Conservation (phyloP, 1,139 yeast species). For the Debaryomyces singareniensis region DNA sequence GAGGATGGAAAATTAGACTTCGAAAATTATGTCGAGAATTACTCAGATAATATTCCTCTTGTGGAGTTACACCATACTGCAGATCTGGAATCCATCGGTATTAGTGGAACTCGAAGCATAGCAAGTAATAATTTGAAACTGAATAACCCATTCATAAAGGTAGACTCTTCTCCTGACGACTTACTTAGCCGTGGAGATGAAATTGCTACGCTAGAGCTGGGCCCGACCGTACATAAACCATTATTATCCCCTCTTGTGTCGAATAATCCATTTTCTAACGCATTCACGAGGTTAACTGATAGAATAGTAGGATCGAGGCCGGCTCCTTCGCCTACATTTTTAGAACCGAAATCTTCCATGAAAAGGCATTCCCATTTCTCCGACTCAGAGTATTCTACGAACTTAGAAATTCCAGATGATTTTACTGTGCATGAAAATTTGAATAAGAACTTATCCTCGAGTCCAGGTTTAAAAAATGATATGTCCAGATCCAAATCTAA, state of each 20-base stretch:
- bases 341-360: no score
- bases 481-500: no score
- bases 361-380: no score
- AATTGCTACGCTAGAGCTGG: slow-evolving; percentile 7
- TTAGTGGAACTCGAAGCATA: neutral
- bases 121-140: no score
- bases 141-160: slow-evolving; percentile 2
- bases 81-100: neutral
- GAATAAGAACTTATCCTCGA: no score
- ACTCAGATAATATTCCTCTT: slow-evolving; percentile 18
- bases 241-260: slow-evolving; percentile 10
- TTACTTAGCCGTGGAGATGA: neutral
- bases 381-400: no score
- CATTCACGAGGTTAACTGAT: slow-evolving; percentile 31
- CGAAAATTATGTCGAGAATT: slow-evolving; percentile 6
- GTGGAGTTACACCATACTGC: slow-evolving; percentile 3
- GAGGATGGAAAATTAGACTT: no score
- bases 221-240: slow-evolving; percentile 5
- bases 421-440: no score
- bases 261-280: slow-evolving; percentile 18
- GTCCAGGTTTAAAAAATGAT: no score
- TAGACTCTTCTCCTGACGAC: neutral
- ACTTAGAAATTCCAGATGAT: no score
- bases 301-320: slow-evolving; percentile 36
- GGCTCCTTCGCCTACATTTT: slow-evolving; percentile 8